phyloP scores from a whole-genome alignment of 768 basidiomycete species.

The Gautieria morchelliformis region DNA sequence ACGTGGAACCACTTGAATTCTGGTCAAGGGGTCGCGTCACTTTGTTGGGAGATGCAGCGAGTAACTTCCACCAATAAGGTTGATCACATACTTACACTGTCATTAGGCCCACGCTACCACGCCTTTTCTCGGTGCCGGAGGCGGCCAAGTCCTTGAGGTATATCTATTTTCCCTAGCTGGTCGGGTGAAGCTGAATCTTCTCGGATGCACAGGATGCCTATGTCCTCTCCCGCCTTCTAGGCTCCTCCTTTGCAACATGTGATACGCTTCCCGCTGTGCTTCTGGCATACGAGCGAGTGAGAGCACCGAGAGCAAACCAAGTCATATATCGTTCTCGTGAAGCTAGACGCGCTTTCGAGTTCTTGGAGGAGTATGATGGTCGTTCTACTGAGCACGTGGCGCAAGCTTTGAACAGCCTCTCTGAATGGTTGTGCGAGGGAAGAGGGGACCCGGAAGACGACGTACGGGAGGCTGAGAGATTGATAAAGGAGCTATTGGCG shows the following conservation, averaged over 20 bases:
- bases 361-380: slow-evolving; percentile 29
- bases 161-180: not conserved
- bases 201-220: slow-evolving; percentile 24
- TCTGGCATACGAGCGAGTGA: slow-evolving; percentile 20
- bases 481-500: not conserved
- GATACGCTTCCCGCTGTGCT: slow-evolving; percentile 16
- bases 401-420: slow-evolving; percentile 36
- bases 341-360: slow-evolving; percentile 19
- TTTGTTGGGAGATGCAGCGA: slow-evolving; percentile 32
- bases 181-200: not conserved
- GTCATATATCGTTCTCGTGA: slow-evolving; percentile 15
- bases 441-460: slow-evolving; percentile 6
- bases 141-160: slow-evolving; percentile 35
- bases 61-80: not conserved
- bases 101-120: slow-evolving; percentile 30
- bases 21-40: slow-evolving; percentile 45
- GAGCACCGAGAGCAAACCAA: slow-evolving; percentile 17
- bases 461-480: slow-evolving; percentile 5
- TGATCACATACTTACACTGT: not conserved
- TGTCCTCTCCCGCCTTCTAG: slow-evolving; percentile 30
- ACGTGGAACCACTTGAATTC: slow-evolving; percentile 39
- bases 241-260: slow-evolving; percentile 25
- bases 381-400: slow-evolving; percentile 30
- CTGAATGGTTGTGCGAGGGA: slow-evolving; percentile 52
- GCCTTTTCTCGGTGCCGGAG: slow-evolving; percentile 36